Evolutionary conservation across 306 rosid genomes (phyloP).

Genomic region (Acacia melanoxylon): DNA sequence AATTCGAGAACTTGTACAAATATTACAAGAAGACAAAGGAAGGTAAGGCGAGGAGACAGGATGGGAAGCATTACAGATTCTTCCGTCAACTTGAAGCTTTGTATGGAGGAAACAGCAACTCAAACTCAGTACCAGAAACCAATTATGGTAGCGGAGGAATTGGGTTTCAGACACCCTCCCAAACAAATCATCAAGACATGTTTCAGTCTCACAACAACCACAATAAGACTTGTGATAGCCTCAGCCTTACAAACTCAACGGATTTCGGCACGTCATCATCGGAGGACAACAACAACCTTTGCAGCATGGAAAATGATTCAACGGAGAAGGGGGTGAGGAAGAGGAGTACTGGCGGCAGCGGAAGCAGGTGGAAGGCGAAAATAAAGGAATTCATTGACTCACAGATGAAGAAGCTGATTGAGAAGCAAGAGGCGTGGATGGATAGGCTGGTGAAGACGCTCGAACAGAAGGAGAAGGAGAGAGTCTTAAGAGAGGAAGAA

Average conservation of each 20-base stretch:
- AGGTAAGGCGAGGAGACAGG: conserved; percentile 97
- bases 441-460: conserved; percentile 74
- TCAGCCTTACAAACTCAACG: conserved; percentile 78
- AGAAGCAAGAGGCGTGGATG: conserved; percentile 91
- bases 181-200: conserved; percentile 45
- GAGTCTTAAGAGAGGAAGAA: conserved; percentile 70
- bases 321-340: conserved; percentile 52
- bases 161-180: conserved; percentile 41
- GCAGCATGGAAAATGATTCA: conserved; percentile 49
- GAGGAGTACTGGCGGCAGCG: conserved; percentile 20
- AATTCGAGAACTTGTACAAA: conserved; percentile 92
- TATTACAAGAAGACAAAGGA: conserved; percentile 98
- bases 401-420: conserved; percentile 87
- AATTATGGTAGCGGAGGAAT: conserved; percentile 42
- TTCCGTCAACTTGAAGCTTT: conserved; percentile 98
- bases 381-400: conserved; percentile 79
- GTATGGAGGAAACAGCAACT: conserved; percentile 70
- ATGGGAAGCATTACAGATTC: conserved; percentile 93
- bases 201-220: conserved; percentile 46
- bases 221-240: conserved; percentile 60
- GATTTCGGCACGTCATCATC: conserved; percentile 77
- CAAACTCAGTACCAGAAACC: conserved; percentile 53
- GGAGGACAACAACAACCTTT: conserved; percentile 48
- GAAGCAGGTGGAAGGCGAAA: conserved; percentile 76
- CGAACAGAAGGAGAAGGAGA: conserved; percentile 88